A percentile compares a stretch with the other conserved stretches of the same genome.
Conservation (phyloP, 139 green algal genomes). For the Tetradesmus lagerheimii region DNA sequence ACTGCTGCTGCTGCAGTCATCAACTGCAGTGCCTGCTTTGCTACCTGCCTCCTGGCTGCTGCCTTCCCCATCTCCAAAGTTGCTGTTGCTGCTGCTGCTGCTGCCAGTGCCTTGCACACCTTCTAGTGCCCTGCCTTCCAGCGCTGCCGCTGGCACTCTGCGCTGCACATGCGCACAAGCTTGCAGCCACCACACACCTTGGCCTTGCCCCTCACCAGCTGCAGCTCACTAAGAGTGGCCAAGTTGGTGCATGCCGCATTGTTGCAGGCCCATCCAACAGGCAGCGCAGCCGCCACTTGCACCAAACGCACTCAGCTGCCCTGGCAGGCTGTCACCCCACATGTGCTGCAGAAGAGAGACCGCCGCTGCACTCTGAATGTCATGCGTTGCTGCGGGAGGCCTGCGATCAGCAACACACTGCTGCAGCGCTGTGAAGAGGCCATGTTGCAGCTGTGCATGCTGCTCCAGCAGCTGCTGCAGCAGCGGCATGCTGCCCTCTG, state of each 20-base stretch:
- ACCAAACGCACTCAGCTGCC: neutral
- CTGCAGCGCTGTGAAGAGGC: neutral
- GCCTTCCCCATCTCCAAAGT: no score
- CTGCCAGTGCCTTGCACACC: neutral
- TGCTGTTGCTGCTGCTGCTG: neutral
- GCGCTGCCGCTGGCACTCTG: neutral
- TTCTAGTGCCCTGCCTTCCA: neutral
- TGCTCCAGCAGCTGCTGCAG: neutral
- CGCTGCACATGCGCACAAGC: neutral
- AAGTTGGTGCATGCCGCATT: neutral
- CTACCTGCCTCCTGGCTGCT: no score
- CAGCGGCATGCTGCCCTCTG: neutral
- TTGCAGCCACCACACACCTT: neutral
- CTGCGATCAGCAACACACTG: neutral
- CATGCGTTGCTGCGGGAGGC: neutral
- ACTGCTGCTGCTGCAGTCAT: no score
- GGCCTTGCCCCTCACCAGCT: neutral
- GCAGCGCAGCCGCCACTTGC: neutral
- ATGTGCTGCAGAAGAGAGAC: neutral
- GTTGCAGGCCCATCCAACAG: neutral
- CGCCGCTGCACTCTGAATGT: neutral
- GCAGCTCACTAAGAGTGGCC: neutral
- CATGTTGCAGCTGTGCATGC: neutral
- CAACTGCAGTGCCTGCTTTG: no score
- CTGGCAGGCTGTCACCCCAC: neutral